Percentiles rank a stretch among this genome's conserved stretches.
Conservation (phyloP, 306 rosid genomes). For the Fragaria ananassa region DNA sequence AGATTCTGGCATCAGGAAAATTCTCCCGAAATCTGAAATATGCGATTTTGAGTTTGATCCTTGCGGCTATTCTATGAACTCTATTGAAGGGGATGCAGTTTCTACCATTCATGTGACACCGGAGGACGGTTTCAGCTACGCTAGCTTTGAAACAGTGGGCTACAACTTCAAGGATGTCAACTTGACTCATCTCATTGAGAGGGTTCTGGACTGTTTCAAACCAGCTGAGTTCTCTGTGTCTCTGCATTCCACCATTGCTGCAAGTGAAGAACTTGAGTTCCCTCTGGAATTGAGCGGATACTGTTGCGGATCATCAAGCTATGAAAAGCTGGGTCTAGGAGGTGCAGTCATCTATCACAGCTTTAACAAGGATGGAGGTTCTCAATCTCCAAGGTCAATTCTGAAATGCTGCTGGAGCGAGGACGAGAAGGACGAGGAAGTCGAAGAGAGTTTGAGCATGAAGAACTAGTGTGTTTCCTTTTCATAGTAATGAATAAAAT, state of each 20-base stretch:
- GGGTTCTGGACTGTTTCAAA: slow-evolving; percentile 73
- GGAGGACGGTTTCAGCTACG: slow-evolving; percentile 95
- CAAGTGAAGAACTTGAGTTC: slow-evolving; percentile 32
- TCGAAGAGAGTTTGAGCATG: slow-evolving; percentile 26
- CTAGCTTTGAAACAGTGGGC: slow-evolving; percentile 88
- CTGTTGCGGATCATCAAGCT: slow-evolving; percentile 38
- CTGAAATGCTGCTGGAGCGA: slow-evolving; percentile 81
- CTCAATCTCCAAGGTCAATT: slow-evolving; percentile 73
- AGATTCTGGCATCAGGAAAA: slow-evolving; percentile 71
- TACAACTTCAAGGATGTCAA: slow-evolving; percentile 45
- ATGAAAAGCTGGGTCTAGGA: slow-evolving; percentile 54
- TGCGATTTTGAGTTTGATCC: slow-evolving; percentile 95
- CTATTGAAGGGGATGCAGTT: slow-evolving; percentile 69
- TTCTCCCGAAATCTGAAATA: slow-evolving; percentile 73
- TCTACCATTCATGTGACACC: slow-evolving; percentile 94
- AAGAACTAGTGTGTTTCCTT: slow-evolving; percentile 12
- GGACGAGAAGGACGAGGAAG: slow-evolving; percentile 71
- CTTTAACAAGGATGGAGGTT: slow-evolving; percentile 39
- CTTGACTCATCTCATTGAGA: slow-evolving; percentile 50
- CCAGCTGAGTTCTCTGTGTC: slow-evolving; percentile 85
- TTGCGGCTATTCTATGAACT: slow-evolving; percentile 94
- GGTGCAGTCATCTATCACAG: slow-evolving; percentile 50
- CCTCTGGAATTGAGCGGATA: slow-evolving; percentile 56
- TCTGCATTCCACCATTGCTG: slow-evolving; percentile 42
- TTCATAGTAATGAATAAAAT: neutral